phyloP scores from a whole-genome alignment of 345 rosid species.

The Syzygium aqueum region DNA sequence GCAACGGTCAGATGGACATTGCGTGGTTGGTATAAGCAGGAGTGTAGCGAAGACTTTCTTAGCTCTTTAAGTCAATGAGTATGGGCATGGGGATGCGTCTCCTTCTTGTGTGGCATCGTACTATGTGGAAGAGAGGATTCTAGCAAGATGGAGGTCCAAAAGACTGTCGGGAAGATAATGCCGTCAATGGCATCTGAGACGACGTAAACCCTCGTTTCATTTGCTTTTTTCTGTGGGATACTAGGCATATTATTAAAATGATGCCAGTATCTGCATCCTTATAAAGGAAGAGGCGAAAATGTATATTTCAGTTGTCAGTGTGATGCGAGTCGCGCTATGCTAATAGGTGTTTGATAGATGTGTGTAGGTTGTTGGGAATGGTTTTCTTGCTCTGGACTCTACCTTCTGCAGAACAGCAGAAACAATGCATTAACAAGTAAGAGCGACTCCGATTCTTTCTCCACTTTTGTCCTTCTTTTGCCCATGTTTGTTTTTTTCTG shows the following conservation, averaged over 20 bases:
- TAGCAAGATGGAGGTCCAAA: slow-evolving; percentile 66
- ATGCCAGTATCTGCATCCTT: not conserved
- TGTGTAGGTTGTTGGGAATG: slow-evolving; percentile 29
- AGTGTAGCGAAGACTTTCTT: slow-evolving; percentile 66
- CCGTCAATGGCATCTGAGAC: not conserved
- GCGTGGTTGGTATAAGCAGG: slow-evolving; percentile 54
- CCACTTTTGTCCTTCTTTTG: too few species aligned
- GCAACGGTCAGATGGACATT: slow-evolving; percentile 64
- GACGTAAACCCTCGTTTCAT: not conserved
- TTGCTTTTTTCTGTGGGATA: not conserved
- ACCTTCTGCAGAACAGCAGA: slow-evolving; percentile 62
- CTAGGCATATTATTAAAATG: not conserved
- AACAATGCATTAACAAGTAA: slow-evolving; percentile 56
- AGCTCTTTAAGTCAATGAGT: slow-evolving; percentile 31
- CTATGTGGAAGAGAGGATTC: slow-evolving; percentile 40
- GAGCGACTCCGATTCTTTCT: not conserved
- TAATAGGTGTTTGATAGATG: not conserved
- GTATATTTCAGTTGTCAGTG: not conserved
- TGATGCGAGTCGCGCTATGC: not conserved
- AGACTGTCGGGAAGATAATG: slow-evolving; percentile 44
- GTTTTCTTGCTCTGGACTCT: slow-evolving; percentile 71
- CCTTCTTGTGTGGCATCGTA: slow-evolving; percentile 33
- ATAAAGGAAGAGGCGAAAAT: not conserved
- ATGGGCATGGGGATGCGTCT: slow-evolving; percentile 17
- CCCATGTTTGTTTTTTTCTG: too few species aligned